These are phyloP conservation scores for Apodospora peruviana DNA, from an alignment of 495 filamentous ascomycete species.

Conservation along the genomic window DNA sequence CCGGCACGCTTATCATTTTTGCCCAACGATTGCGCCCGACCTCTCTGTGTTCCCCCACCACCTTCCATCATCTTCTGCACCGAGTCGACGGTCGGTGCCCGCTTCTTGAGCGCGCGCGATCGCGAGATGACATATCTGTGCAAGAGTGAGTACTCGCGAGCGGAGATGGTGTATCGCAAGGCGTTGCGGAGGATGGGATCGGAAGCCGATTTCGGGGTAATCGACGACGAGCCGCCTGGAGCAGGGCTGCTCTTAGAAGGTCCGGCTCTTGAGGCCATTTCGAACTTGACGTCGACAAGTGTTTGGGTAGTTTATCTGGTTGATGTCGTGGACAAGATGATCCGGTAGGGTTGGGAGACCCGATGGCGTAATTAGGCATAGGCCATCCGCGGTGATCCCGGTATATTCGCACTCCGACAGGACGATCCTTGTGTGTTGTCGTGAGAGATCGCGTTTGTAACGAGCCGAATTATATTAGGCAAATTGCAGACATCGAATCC, in stretches of 20 bases:
- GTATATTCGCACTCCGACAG: too few species aligned
- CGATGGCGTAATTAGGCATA: too few species aligned
- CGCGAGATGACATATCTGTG: constrained; percentile 73
- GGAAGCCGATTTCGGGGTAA: constrained; percentile 25
- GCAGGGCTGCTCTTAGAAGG: constrained; percentile 16
- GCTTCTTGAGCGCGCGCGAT: constrained; percentile 53
- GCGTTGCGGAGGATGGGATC: constrained; percentile 70
- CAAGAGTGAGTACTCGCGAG: constrained; percentile 76
- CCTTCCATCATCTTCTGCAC: constrained; percentile 46
- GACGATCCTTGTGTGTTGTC: too few species aligned
- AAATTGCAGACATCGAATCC: too few species aligned
- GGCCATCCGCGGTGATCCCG: too few species aligned
- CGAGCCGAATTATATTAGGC: too few species aligned
- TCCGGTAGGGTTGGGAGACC: too few species aligned
- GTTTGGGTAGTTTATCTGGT: background rate
- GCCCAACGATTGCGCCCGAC: too few species aligned
- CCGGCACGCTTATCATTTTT: constrained; percentile 8
- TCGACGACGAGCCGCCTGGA: constrained; percentile 11
- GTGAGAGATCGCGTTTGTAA: too few species aligned
- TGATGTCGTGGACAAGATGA: background rate
- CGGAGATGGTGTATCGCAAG: constrained; percentile 75
- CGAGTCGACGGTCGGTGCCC: constrained; percentile 49
- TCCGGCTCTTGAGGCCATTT: constrained; percentile 27
- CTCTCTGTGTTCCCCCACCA: too few species aligned
- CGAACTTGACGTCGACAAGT: background rate